These are phyloP conservation scores for Candida smagusa DNA, from an alignment of 1,139 yeast species.

Conservation along the genomic window DNA sequence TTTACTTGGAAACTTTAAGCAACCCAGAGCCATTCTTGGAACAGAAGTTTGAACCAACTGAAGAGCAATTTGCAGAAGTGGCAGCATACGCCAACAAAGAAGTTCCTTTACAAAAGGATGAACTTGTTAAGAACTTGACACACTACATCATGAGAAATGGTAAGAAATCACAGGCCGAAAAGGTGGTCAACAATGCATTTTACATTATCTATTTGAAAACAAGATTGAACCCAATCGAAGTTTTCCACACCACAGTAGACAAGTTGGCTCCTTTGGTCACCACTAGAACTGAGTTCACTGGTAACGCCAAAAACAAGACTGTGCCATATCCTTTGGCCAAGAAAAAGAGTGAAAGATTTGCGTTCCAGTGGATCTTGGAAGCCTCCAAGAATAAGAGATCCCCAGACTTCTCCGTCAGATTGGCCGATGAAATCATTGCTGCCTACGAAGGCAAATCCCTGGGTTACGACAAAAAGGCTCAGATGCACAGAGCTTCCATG, in stretches of 20 bases:
- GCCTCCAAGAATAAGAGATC: slow-evolving; percentile 78
- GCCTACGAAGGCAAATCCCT: slow-evolving; percentile 78
- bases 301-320: slow-evolving; percentile 76
- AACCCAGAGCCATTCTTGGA: slow-evolving; percentile 37
- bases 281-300: slow-evolving; percentile 75
- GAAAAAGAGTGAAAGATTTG: slow-evolving; percentile 81
- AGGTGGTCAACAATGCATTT: slow-evolving; percentile 69
- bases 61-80: slow-evolving; percentile 56
- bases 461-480: slow-evolving; percentile 79
- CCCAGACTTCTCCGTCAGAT: slow-evolving; percentile 78
- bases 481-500: slow-evolving; percentile 82
- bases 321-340: slow-evolving; percentile 82
- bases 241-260: slow-evolving; percentile 73
- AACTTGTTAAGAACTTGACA: slow-evolving; percentile 71
- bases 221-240: slow-evolving; percentile 72
- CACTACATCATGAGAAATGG: slow-evolving; percentile 94
- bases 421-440: slow-evolving; percentile 83
- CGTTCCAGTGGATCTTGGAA: slow-evolving; percentile 87
- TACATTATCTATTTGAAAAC: slow-evolving; percentile 73
- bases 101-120: slow-evolving; percentile 65
- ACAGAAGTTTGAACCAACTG: slow-evolving; percentile 50
- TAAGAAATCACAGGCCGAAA: slow-evolving; percentile 77
- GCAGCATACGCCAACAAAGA: slow-evolving; percentile 48
- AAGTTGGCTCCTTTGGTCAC: slow-evolving; percentile 82
- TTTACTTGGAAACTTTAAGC: slow-evolving; percentile 40